Conservation (phyloP, 345 rosid species). For the Mallotus nudiflorus region DNA sequence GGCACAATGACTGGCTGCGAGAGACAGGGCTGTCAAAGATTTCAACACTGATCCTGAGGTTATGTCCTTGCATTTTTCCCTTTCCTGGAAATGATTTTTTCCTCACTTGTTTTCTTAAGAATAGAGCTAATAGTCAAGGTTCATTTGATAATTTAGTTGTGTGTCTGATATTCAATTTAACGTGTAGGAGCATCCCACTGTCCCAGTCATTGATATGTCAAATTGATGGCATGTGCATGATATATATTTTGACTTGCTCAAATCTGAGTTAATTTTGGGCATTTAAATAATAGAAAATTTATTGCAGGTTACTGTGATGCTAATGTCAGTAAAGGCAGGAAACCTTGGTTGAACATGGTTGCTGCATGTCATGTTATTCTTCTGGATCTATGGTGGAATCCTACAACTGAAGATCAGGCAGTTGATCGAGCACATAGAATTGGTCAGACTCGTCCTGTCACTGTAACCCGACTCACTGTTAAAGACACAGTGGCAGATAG, state of each 20-base stretch:
- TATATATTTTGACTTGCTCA: background rate
- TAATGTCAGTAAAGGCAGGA: slow-evolving; percentile 97
- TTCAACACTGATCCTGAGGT: slow-evolving; percentile 82
- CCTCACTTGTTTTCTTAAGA: background rate
- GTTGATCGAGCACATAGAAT: slow-evolving; percentile 96
- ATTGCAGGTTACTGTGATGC: slow-evolving; percentile 75
- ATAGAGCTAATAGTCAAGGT: background rate
- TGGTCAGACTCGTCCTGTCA: slow-evolving; percentile 96
- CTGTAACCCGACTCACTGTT: slow-evolving; percentile 82
- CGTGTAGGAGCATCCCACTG: background rate
- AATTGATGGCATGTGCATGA: slow-evolving; percentile 7
- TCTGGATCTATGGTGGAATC: slow-evolving; percentile 99
- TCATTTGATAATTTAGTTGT: background rate
- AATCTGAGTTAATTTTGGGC: background rate
- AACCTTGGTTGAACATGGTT: slow-evolving; percentile 94
- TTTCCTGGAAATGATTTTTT: no score
- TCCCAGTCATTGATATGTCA: background rate
- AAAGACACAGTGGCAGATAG: slow-evolving; percentile 86
- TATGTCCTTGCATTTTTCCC: slow-evolving; percentile 12
- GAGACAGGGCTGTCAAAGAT: slow-evolving; percentile 87
- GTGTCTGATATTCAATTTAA: background rate
- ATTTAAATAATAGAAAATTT: slow-evolving; percentile 15
- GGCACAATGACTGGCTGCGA: slow-evolving; percentile 77
- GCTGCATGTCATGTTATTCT: slow-evolving; percentile 96
- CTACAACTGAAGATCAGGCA: slow-evolving; percentile 97